Percentiles rank a stretch among this genome's conserved stretches.
phyloP scores from a whole-genome alignment of 2,329 filamentous ascomycete genomes.

The Pseudogymnoascus sp. region DNA sequence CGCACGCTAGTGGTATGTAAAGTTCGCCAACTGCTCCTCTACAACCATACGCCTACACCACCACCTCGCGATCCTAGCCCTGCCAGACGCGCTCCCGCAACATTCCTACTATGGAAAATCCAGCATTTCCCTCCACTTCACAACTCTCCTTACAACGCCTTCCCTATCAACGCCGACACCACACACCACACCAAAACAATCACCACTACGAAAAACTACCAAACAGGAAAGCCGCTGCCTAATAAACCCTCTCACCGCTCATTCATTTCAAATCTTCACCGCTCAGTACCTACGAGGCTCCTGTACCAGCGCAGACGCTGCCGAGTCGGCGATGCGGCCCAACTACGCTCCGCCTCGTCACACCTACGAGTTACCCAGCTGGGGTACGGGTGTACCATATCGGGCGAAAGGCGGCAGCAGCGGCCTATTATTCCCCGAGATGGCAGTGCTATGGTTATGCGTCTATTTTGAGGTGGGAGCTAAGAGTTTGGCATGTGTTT shows the following conservation, averaged over 20 bases:
- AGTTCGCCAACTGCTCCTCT: constrained; percentile 68
- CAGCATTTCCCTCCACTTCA: neutral
- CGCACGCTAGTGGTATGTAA: constrained; percentile 74
- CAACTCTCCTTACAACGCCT: neutral
- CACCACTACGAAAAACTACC: neutral
- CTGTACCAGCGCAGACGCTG: neutral
- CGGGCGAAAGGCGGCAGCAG: neutral
- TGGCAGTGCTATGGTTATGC: neutral
- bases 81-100: constrained; percentile 59
- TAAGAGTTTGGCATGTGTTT: neutral
- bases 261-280: neutral
- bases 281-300: neutral
- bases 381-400: neutral
- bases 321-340: neutral
- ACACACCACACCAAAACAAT: neutral
- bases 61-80: constrained; percentile 70
- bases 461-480: neutral
- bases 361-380: neutral
- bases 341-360: neutral
- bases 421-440: neutral
- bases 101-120: constrained; percentile 35
- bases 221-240: neutral
- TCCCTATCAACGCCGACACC: neutral
- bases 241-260: neutral
- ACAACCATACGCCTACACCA: constrained; percentile 75